Conservation (phyloP, 2,329 filamentous ascomycete species). For the Talaromyces sp. region DNA sequence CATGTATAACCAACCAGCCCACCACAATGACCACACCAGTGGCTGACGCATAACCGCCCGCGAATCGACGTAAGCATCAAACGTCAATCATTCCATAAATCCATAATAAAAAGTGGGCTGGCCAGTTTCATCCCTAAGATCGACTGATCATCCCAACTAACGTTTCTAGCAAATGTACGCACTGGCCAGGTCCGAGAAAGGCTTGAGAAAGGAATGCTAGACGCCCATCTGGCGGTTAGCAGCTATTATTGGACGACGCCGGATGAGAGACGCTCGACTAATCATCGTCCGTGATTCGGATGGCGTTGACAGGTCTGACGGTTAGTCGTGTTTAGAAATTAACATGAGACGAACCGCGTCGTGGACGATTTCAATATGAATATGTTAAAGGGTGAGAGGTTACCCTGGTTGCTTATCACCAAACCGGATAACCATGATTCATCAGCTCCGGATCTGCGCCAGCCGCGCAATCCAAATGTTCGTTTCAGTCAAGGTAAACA, state of each 20-base stretch:
- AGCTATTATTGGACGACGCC: neutral
- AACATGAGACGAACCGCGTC: neutral
- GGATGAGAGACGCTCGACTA: neutral
- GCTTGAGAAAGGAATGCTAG: neutral
- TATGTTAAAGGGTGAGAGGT: neutral
- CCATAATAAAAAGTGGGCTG: neutral
- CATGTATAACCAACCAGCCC: neutral
- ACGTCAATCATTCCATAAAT: conserved; percentile 1
- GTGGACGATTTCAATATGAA: neutral
- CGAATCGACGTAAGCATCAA: neutral
- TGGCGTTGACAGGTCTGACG: neutral
- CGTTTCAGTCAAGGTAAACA: neutral
- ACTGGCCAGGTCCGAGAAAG: neutral
- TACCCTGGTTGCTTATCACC: neutral
- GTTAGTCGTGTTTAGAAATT: neutral
- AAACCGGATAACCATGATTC: neutral
- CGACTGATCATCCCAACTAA: neutral
- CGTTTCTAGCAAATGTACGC: neutral
- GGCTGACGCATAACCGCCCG: neutral
- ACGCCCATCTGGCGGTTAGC: neutral
- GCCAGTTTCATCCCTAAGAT: neutral
- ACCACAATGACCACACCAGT: neutral
- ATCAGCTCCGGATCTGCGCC: neutral
- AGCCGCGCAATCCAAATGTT: neutral
- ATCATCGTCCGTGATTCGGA: neutral